Percentiles rank a stretch among this genome's conserved stretches.
phyloP scores from a whole-genome alignment of 2,329 filamentous ascomycete species.

The Pseudogymnoascus sp. region DNA sequence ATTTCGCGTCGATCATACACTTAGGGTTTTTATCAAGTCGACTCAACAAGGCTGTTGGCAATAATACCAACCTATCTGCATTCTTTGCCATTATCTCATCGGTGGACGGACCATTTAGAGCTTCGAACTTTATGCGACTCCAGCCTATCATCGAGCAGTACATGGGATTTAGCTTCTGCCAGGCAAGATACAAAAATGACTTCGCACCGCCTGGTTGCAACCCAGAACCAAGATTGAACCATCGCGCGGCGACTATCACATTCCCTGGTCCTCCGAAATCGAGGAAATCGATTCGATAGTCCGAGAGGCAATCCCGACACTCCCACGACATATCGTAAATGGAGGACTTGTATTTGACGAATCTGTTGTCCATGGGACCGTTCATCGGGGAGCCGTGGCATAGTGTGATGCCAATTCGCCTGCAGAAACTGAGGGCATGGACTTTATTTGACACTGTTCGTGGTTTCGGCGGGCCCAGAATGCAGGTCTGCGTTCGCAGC shows the following conservation, averaged over 20 bases:
- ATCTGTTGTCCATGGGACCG: conserved; percentile 14
- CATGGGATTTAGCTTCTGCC: not conserved
- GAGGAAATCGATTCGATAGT: conserved; percentile 18
- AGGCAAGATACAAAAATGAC: not conserved
- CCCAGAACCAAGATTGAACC: conserved; percentile 20
- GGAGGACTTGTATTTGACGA: not conserved
- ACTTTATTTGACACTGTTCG: not conserved
- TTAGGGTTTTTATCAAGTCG: not conserved
- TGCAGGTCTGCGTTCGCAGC: conserved; percentile 21
- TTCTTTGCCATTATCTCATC: not conserved
- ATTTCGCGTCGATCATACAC: not conserved
- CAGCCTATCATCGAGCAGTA: not conserved
- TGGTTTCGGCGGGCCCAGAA: conserved; percentile 16
- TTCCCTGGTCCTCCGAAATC: conserved; percentile 17
- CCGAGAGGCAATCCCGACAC: conserved; percentile 17
- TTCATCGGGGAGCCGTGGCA: conserved; percentile 14
- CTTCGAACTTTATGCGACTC: not conserved
- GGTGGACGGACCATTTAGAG: not conserved
- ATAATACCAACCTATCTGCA: not conserved
- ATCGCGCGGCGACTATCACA: conserved; percentile 17
- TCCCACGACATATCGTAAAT: conserved; percentile 12
- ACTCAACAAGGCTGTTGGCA: not conserved
- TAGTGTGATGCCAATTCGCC: not conserved
- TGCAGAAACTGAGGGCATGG: not conserved
- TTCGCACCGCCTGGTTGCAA: conserved; percentile 18